phyloP scores from a whole-genome alignment of 306 rosid species.

The Hylodesmum podocarpum region DNA sequence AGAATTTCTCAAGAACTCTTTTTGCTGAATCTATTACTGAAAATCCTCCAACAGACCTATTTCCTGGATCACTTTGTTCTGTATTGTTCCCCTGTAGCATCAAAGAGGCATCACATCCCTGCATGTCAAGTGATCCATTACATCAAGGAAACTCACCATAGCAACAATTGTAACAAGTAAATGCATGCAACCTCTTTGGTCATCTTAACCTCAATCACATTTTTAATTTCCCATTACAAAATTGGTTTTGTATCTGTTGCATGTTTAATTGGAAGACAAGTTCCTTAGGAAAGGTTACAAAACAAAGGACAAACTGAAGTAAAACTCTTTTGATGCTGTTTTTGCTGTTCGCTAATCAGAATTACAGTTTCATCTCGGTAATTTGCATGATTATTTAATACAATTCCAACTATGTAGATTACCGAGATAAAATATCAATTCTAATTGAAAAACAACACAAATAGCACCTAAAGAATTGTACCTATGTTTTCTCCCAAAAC shows the following conservation, averaged over 20 bases:
- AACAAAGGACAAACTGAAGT: no score
- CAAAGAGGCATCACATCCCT: conserved; percentile 95
- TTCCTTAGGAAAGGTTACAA: background rate
- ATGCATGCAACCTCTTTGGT: conserved; percentile 18
- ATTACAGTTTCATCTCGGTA: no score
- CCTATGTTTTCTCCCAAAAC: no score
- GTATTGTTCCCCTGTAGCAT: conserved; percentile 75
- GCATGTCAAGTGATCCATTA: background rate
- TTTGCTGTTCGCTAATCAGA: no score
- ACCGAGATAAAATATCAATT: no score
- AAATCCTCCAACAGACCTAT: conserved; percentile 78
- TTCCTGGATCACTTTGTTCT: conserved; percentile 80
- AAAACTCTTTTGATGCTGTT: no score
- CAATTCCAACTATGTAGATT: no score
- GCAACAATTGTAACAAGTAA: background rate
- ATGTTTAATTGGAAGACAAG: background rate
- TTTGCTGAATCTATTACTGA: conserved; percentile 77
- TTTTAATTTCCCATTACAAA: background rate
- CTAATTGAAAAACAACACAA: no score
- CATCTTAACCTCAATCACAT: background rate
- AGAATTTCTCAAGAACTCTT: conserved; percentile 59
- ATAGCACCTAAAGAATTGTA: no score
- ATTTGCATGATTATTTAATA: no score
- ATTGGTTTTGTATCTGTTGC: background rate
- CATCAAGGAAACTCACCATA: background rate